Base-by-base conservation (phyloP, 441 rosid genomes). In the Euphorbia neoarborescens region DNA sequence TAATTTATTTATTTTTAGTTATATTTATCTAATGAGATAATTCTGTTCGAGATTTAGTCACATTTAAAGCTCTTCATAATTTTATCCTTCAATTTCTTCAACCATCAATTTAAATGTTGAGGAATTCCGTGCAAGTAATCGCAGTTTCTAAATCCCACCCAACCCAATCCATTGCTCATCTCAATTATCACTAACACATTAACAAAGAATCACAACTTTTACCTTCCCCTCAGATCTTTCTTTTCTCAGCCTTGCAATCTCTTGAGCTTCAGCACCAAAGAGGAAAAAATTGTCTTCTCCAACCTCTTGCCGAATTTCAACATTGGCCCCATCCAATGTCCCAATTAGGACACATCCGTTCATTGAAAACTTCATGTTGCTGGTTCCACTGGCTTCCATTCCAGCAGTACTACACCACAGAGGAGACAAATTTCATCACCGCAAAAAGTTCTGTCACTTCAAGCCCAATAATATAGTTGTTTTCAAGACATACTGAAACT, bases 301-400 rank as follows among this genome's bases (percentile, higher is more conserved):
- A 63, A 94, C 96, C 82, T 94, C 99, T 81, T 90, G 78, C 62
- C 92, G 79, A 62, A 94, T 94, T 81, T 94, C 99, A 10, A 94
- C 99, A 69, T 94, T 94, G 13, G 99, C 98, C 27, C 99, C 99
- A 79, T 94, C 99, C 79, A 94, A 81, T 38, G 99, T 94, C 61
- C 99, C 99, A 61, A 94, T 92, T 57, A 85, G 80, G 71, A 90
- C 72, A 76, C 99, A 92, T 51, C 99, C 97, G 71, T 94, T 94
- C 97, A 94, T 92, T 1, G 97, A 80, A 78, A 94, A 94, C 87
- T 94, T 94, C 99, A 94, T 94, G 82, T 94, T 94, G 84, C 99
- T 92, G 66, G 99, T 94, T 80, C 99, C 99, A 79, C 99, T 94
- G 30, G 99, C 99, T 82, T 94, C 99, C 99, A 94, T 94, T 35